Evolutionary conservation across 1,139 yeast genomes (phyloP).

Genomic region (Geotrichum klebahnii): DNA sequence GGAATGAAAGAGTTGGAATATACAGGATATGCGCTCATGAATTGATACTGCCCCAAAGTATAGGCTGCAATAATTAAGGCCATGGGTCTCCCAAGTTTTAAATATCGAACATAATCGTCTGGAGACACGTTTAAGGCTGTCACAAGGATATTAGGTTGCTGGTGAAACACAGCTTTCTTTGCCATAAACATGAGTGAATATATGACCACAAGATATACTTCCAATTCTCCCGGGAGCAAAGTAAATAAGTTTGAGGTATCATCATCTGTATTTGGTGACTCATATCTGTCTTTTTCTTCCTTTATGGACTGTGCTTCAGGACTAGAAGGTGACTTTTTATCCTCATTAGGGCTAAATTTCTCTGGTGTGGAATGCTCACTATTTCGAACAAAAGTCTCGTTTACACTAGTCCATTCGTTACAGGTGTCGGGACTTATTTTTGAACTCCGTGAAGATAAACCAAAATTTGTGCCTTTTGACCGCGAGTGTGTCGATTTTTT

Average conservation of each 20-base stretch:
- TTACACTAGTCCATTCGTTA: no score
- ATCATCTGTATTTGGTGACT: not conserved
- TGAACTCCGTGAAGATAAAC: no score
- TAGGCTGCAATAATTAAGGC: constrained; percentile 13
- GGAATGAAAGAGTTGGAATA: constrained; percentile 6
- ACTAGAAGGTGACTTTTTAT: constrained; percentile 5
- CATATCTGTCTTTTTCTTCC: not conserved
- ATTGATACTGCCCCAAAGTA: constrained; percentile 13
- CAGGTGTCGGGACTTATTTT: no score
- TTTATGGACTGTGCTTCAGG: not conserved
- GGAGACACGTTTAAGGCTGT: constrained; percentile 11
- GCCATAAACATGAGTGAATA: constrained; percentile 13
- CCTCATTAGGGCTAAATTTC: no score
- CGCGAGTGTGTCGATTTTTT: not conserved
- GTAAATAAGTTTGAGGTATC: not conserved
- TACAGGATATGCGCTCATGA: constrained; percentile 11
- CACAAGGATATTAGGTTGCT: constrained; percentile 9
- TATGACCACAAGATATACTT: constrained; percentile 11
- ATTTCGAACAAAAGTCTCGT: no score
- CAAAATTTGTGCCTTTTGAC: no score
- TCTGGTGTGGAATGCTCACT: no score
- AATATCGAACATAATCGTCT: constrained; percentile 12
- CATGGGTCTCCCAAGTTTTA: constrained; percentile 13
- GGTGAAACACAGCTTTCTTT: not conserved
- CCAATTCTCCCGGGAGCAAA: constrained; percentile 7